phyloP scores from a whole-genome alignment of 495 filamentous ascomycete species.

The Barbatosphaeria neglecta region DNA sequence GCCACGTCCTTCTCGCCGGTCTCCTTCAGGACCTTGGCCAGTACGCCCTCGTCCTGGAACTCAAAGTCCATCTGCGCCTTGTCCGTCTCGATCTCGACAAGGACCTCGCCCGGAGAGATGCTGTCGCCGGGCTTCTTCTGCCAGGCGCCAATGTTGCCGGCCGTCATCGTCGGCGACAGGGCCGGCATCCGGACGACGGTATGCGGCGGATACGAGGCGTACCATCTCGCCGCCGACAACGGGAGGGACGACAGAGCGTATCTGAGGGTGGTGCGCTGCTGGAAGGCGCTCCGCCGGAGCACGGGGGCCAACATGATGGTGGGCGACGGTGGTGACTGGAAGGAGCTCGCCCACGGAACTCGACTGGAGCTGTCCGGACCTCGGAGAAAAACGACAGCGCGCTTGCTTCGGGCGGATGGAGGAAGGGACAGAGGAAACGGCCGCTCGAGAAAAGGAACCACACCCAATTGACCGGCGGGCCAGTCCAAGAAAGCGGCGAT shows the following conservation, averaged over 20 bases:
- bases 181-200: conserved; percentile 96
- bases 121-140: conserved; percentile 90
- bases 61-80: conserved; percentile 99
- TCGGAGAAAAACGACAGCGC: too few species aligned
- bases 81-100: conserved; percentile 99
- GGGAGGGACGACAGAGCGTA: conserved; percentile 23
- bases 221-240: conserved; percentile 42
- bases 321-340: conserved; percentile 5
- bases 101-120: conserved; percentile 85
- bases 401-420: too few species aligned
- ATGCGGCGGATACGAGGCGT: conserved; percentile 74
- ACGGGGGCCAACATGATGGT: conserved; percentile 42
- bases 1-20: conserved; percentile 89
- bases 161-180: conserved; percentile 92
- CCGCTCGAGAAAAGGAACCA: background rate
- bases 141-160: conserved; percentile 95
- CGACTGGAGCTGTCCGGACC: conserved; percentile 1
- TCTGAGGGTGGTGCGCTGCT: conserved; percentile 28
- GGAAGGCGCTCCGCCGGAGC: conserved; percentile 42
- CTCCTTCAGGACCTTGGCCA: conserved; percentile 92
- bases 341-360: conserved; percentile 13
- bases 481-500: background rate
- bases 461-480: background rate
- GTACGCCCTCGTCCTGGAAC: conserved; percentile 93
- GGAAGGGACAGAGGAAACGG: background rate